Evolutionary conservation across 108 stramenopile genomes (phyloP).

Genomic region (Nannochloropsis salina): DNA sequence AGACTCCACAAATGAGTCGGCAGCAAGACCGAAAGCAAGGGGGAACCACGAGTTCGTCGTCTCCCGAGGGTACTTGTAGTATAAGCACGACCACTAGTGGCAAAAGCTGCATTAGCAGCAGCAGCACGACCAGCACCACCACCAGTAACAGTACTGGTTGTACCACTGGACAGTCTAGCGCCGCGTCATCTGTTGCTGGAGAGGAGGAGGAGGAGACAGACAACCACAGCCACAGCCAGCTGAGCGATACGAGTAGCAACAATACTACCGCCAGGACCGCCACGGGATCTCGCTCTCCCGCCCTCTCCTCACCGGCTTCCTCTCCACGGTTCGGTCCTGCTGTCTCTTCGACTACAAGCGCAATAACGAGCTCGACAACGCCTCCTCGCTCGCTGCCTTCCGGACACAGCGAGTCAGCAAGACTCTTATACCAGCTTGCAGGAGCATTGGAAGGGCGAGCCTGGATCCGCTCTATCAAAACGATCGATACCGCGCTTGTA

Average conservation of each 20-base stretch:
- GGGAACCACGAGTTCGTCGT: neutral
- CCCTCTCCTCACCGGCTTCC: slow-evolving; percentile 4
- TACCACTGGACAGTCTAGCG: neutral
- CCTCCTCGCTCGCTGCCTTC: neutral
- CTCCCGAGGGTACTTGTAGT: neutral
- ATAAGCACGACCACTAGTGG: neutral
- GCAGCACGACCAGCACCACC: neutral
- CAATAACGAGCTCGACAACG: neutral
- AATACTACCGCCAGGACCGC: neutral
- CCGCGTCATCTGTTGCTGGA: neutral
- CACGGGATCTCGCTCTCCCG: neutral
- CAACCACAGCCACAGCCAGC: neutral
- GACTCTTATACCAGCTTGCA: slow-evolving; percentile 36
- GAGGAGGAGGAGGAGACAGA: slow-evolving; percentile 19
- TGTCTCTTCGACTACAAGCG: neutral
- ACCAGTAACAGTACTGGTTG: neutral
- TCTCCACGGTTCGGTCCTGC: neutral
- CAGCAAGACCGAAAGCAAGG: neutral
- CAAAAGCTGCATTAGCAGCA: neutral
- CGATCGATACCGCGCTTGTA: slow-evolving; percentile 39
- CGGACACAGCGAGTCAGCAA: slow-evolving; percentile 7
- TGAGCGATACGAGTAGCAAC: neutral
- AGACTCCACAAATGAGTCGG: neutral
- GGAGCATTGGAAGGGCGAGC: slow-evolving; percentile 33
- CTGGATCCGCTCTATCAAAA: slow-evolving; percentile 43